phyloP scores from a whole-genome alignment of 1,284 basidiomycete species.

The Boletus semigastroideus region DNA sequence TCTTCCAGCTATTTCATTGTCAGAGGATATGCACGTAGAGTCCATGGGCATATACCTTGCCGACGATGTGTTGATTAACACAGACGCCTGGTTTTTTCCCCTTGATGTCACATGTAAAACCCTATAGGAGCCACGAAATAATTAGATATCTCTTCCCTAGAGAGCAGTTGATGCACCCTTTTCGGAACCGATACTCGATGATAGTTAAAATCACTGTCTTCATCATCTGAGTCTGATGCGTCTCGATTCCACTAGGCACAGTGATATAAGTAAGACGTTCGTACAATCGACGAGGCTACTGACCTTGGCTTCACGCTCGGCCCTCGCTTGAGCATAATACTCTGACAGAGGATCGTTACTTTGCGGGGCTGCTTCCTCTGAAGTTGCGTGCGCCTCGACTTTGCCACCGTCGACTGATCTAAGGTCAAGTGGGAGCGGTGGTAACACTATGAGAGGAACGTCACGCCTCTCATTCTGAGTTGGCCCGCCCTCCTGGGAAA shows the following conservation, averaged over 20 bases:
- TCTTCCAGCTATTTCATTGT: slow-evolving; percentile 51
- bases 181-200: not conserved
- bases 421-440: slow-evolving; percentile 28
- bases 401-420: slow-evolving; percentile 8
- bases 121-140: slow-evolving; percentile 33
- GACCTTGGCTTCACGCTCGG: slow-evolving; percentile 45
- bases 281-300: slow-evolving; percentile 13
- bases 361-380: not conserved
- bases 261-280: not conserved
- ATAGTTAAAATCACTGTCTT: slow-evolving; percentile 5
- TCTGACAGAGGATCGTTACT: slow-evolving; percentile 58
- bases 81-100: slow-evolving; percentile 35
- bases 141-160: not conserved
- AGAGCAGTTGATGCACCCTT: slow-evolving; percentile 14
- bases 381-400: not conserved
- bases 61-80: slow-evolving; percentile 65
- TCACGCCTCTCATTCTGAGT: not conserved
- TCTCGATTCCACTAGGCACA: slow-evolving; percentile 24
- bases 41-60: slow-evolving; percentile 47
- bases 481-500: slow-evolving; percentile 29
- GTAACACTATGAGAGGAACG: slow-evolving; percentile 21
- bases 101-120: slow-evolving; percentile 61
- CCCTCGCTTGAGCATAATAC: slow-evolving; percentile 58
- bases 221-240: slow-evolving; percentile 28
- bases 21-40: not conserved